Percentiles rank a stretch among this genome's conserved stretches.
phyloP scores from a whole-genome alignment of 2,329 filamentous ascomycete genomes.

The Aspergillus eucalypticola region DNA sequence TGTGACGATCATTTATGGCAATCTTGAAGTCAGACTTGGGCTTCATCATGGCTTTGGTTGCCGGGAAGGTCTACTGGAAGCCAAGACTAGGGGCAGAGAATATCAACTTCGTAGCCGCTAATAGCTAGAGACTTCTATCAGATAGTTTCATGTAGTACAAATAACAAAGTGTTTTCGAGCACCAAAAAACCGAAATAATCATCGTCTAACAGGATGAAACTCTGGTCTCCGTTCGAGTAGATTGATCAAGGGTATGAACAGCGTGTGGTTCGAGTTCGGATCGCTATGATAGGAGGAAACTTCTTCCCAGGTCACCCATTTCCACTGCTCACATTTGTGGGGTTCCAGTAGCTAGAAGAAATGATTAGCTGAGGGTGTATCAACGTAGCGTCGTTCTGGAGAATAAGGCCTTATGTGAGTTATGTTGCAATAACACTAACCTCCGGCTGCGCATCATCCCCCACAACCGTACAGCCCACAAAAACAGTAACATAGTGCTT shows the following conservation, averaged over 20 bases:
- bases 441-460: conserved; percentile 53
- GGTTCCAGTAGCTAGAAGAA: conserved; percentile 41
- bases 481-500: conserved; percentile 79
- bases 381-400: too few relatives aligned
- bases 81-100: too few relatives aligned
- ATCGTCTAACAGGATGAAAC: conserved; percentile 1
- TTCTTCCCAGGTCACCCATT: conserved; percentile 54
- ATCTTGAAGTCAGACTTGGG: too few relatives aligned
- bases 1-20: too few relatives aligned
- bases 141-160: too few relatives aligned
- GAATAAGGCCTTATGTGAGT: not conserved
- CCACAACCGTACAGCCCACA: conserved; percentile 55
- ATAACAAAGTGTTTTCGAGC: too few relatives aligned
- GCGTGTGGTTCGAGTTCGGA: not conserved
- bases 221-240: conserved; percentile 14
- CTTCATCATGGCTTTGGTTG: too few relatives aligned
- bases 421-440: conserved; percentile 43
- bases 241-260: conserved; percentile 19
- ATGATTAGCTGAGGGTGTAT: too few relatives aligned
- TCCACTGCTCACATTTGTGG: conserved; percentile 58
- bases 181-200: too few relatives aligned
- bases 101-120: too few relatives aligned
- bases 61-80: too few relatives aligned
- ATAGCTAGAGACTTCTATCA: rapidly evolving
- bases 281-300: conserved; percentile 27